phyloP scores from a whole-genome alignment of 2,329 filamentous ascomycete genomes.

The Pseudophaeomoniella oleicola region DNA sequence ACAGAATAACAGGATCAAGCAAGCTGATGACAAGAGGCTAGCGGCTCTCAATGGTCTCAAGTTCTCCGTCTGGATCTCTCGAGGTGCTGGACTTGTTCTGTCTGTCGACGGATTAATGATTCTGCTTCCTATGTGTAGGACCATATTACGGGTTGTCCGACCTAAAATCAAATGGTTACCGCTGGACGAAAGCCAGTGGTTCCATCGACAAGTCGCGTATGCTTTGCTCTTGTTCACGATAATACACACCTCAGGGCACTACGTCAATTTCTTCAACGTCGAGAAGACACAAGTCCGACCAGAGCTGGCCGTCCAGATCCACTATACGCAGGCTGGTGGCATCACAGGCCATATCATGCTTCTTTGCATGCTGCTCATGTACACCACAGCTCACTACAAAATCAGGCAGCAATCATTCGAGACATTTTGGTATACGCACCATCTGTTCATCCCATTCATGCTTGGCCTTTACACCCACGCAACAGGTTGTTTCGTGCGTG shows the following conservation, averaged over 20 bases:
- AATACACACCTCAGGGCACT: slow-evolving; percentile 66
- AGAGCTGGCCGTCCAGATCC: slow-evolving; percentile 71
- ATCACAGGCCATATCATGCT: slow-evolving; percentile 97
- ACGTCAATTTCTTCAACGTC: slow-evolving; percentile 98
- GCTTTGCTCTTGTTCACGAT: slow-evolving; percentile 69
- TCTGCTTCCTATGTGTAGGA: slow-evolving; percentile 86
- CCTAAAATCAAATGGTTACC: slow-evolving; percentile 81
- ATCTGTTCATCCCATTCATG: slow-evolving; percentile 93
- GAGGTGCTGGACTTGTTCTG: slow-evolving; percentile 78
- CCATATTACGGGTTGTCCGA: slow-evolving; percentile 67
- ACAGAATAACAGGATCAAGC: slow-evolving; percentile 53
- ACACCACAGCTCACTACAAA: slow-evolving; percentile 82
- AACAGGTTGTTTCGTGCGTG: slow-evolving; percentile 89
- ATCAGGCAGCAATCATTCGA: slow-evolving; percentile 96
- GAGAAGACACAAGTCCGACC: slow-evolving; percentile 72
- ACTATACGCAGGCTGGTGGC: slow-evolving; percentile 77
- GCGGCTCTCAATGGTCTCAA: slow-evolving; percentile 64
- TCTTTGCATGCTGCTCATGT: slow-evolving; percentile 97
- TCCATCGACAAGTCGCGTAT: slow-evolving; percentile 91
- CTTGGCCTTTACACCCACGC: slow-evolving; percentile 92
- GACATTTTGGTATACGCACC: slow-evolving; percentile 98
- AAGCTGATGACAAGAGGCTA: slow-evolving; percentile 52
- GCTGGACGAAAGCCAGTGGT: slow-evolving; percentile 93
- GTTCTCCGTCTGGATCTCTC: slow-evolving; percentile 90
- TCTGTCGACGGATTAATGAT: slow-evolving; percentile 78